Evolutionary conservation across 192 early-diverging fungal species (phyloP).

Genomic region (Backusella australiensis): DNA sequence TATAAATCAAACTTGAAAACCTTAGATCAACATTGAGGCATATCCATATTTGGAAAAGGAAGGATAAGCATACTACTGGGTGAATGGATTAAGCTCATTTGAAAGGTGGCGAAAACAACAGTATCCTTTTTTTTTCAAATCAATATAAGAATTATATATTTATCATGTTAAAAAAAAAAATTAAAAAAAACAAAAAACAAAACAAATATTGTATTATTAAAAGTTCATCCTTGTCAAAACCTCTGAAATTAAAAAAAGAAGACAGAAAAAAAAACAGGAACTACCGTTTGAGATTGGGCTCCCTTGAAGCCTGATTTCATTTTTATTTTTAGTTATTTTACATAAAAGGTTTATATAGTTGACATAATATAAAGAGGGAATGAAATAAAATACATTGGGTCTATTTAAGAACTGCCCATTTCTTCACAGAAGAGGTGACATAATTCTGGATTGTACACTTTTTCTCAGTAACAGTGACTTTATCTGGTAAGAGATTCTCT

Average conservation of each 20-base stretch:
- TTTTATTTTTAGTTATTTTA: slow-evolving; percentile 4
- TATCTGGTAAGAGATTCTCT: slow-evolving; percentile 1
- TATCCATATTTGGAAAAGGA: not conserved
- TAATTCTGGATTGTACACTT: slow-evolving; percentile 18
- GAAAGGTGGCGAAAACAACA: not conserved
- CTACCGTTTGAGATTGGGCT: not conserved
- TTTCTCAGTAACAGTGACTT: slow-evolving; percentile 17
- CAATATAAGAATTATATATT: too few relatives aligned
- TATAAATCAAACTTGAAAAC: not conserved
- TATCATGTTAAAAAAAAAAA: too few relatives aligned
- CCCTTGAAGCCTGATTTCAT: not conserved
- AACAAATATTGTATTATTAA: too few relatives aligned
- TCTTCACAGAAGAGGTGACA: slow-evolving; percentile 17
- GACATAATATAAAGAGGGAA: not conserved
- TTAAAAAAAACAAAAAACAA: too few relatives aligned
- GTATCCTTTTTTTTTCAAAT: too few relatives aligned
- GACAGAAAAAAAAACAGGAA: not conserved
- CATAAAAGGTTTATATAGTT: not conserved
- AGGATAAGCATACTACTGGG: not conserved
- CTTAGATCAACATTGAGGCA: not conserved
- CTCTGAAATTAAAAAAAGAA: not conserved
- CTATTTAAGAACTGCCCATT: slow-evolving; percentile 25
- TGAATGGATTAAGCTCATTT: not conserved
- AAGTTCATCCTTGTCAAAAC: not conserved
- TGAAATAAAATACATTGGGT: not conserved